phyloP scores from a whole-genome alignment of 768 basidiomycete genomes.

The Rhodotorula diobovata region DNA sequence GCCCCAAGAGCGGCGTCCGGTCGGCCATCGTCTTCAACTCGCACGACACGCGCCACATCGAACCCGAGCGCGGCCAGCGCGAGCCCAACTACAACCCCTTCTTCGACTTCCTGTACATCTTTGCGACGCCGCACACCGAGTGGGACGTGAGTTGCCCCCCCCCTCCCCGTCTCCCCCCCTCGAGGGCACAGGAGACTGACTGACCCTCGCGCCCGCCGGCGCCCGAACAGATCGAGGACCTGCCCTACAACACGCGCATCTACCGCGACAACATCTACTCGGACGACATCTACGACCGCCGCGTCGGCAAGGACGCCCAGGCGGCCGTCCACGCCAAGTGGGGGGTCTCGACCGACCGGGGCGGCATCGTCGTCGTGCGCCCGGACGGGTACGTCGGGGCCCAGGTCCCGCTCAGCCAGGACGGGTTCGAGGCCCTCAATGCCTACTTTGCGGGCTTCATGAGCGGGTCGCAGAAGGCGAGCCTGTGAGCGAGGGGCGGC shows the following conservation, averaged over 20 bases:
- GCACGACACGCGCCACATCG: conserved; percentile 31
- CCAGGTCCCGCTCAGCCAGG: conserved; percentile 41
- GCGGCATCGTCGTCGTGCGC: conserved; percentile 46
- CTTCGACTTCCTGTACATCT: conserved; percentile 44
- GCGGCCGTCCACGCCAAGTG: conserved; percentile 43
- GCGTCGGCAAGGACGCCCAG: conserved; percentile 35
- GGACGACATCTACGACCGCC: conserved; percentile 40
- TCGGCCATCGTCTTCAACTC: conserved; percentile 36
- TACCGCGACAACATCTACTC: conserved; percentile 41
- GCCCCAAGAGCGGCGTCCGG: conserved; percentile 31
- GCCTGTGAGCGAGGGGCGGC: background rate
- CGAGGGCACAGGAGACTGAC: background rate
- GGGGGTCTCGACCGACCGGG: conserved; percentile 41
- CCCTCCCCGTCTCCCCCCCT: background rate
- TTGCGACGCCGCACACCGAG: conserved; percentile 40
- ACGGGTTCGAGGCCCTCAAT: conserved; percentile 43
- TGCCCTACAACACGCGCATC: conserved; percentile 36
- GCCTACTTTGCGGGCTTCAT: conserved; percentile 45
- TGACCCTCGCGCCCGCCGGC: no score
- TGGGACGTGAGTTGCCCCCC: conserved; percentile 34
- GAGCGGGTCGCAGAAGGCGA: conserved; percentile 12
- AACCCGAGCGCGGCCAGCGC: conserved; percentile 23
- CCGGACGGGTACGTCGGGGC: conserved; percentile 48
- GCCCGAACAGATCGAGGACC: conserved; percentile 28
- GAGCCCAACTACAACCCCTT: conserved; percentile 41